Evolutionary conservation across 805 yeast genomes (phyloP).

Genomic region (Candida ponderosae): DNA sequence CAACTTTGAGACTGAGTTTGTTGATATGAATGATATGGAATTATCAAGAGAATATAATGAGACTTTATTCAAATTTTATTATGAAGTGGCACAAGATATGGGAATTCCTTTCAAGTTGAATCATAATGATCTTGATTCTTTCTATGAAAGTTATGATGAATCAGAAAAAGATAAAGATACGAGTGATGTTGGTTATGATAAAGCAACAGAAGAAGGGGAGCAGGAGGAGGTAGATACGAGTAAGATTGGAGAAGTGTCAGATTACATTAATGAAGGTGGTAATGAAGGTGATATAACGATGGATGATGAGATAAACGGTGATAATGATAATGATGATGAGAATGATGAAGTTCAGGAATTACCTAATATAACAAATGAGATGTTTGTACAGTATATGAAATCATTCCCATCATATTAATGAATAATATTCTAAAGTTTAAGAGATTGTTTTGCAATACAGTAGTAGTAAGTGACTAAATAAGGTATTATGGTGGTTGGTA

Average conservation of each 20-base stretch:
- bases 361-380: slow-evolving; percentile 7
- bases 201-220: neutral
- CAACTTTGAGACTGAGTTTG: neutral
- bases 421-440: neutral
- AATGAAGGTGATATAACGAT: neutral
- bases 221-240: too few relatives aligned
- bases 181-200: neutral
- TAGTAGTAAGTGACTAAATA: neutral
- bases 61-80: slow-evolving; percentile 4
- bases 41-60: neutral
- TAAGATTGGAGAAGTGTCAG: neutral
- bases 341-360: neutral
- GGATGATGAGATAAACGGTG: neutral
- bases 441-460: neutral
- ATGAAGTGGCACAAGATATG: slow-evolving; percentile 4
- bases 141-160: neutral
- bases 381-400: slow-evolving; percentile 5
- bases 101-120: neutral
- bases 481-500: neutral
- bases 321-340: neutral
- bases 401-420: slow-evolving; percentile 1
- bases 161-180: neutral
- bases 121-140: neutral
- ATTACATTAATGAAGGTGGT: neutral
- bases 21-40: neutral